Evolutionary conservation across 2,329 filamentous ascomycete genomes (phyloP).

Genomic region (Colletotrichum orchidophilum): DNA sequence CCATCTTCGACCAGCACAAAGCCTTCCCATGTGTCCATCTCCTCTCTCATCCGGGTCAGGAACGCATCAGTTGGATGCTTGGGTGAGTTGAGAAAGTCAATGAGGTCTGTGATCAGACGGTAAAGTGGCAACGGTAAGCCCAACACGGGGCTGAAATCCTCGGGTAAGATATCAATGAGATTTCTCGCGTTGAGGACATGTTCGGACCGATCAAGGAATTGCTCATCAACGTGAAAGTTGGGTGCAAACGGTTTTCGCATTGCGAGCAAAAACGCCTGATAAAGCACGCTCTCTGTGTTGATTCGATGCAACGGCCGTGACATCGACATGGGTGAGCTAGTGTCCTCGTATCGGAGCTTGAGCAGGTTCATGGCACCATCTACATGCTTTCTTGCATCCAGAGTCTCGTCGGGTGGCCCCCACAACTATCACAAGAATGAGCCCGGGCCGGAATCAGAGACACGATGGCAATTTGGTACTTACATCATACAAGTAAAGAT

Average conservation of each 20-base stretch:
- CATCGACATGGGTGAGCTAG: background rate
- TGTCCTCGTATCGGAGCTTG: background rate
- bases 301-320: background rate
- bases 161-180: background rate
- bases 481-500: background rate
- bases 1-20: background rate
- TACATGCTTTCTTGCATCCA: background rate
- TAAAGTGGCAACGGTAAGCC: background rate
- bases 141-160: background rate
- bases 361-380: background rate
- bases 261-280: background rate
- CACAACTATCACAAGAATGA: background rate
- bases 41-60: background rate
- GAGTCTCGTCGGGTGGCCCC: background rate
- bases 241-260: background rate
- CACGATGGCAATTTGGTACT: background rate
- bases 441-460: background rate
- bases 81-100: background rate
- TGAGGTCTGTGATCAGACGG: background rate
- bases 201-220: background rate
- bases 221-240: background rate
- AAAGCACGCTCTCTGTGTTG: background rate
- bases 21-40: background rate
- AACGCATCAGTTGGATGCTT: background rate
- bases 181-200: background rate